A percentile compares a stretch with the other conserved stretches of the same genome.
phyloP scores from a whole-genome alignment of 495 filamentous ascomycete species.

The Thermochaetoides thermophila region DNA sequence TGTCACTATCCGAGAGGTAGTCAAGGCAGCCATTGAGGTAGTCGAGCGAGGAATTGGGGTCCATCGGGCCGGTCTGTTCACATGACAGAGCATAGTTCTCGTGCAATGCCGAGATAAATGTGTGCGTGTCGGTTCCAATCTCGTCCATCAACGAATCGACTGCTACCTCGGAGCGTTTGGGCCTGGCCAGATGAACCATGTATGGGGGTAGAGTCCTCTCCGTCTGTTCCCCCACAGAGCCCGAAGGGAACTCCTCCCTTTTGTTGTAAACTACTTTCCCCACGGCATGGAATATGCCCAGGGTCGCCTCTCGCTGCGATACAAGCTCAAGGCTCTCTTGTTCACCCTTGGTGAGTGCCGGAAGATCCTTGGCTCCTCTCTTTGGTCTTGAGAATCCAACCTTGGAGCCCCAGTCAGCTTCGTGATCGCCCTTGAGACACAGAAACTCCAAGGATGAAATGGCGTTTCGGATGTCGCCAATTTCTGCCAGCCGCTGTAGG shows the following conservation, averaged over 20 bases:
- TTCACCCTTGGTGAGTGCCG: conserved; percentile 55
- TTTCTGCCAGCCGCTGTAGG: conserved; percentile 59
- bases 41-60: conserved; percentile 43
- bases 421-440: conserved; percentile 56
- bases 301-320: conserved; percentile 68
- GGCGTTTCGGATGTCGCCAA: conserved; percentile 85
- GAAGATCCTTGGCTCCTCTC: conserved; percentile 35
- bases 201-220: conserved; percentile 41
- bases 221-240: conserved; percentile 19
- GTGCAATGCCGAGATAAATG: conserved; percentile 83
- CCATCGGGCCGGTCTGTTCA: conserved; percentile 35
- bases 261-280: conserved; percentile 95
- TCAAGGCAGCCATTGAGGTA: conserved; percentile 60
- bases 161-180: conserved; percentile 52
- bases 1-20: conserved; percentile 73
- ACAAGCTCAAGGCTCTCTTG: conserved; percentile 55
- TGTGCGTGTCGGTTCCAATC: conserved; percentile 74
- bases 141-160: conserved; percentile 71
- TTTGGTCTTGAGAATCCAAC: conserved; percentile 48
- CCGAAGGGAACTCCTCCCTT: conserved; percentile 33
- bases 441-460: conserved; percentile 82
- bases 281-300: conserved; percentile 92
- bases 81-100: conserved; percentile 89
- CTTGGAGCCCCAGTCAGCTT: conserved; percentile 52
- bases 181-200: conserved; percentile 44